phyloP scores from a whole-genome alignment of 2,329 filamentous ascomycete species.

The Penicillium janthinellum region DNA sequence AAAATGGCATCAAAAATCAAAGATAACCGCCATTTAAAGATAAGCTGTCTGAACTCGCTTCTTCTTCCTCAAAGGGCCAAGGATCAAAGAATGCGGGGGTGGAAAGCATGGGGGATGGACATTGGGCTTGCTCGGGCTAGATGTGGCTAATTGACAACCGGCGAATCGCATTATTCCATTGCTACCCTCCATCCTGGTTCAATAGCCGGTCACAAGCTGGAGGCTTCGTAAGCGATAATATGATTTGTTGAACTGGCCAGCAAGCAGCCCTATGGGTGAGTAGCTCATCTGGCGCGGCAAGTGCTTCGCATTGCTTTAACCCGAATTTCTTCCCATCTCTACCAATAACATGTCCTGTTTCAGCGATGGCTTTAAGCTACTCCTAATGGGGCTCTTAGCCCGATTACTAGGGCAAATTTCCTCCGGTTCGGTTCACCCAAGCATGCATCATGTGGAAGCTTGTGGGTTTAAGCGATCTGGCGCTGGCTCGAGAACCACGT shows the following conservation, averaged over 20 bases:
- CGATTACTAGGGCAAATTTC: not conserved
- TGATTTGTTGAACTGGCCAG: not conserved
- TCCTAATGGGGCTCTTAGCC: not conserved
- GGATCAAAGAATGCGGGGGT: not conserved
- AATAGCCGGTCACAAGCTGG: not conserved
- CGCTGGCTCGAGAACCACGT: no score
- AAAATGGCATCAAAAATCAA: not conserved
- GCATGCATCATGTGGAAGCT: not conserved
- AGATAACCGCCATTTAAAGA: no score
- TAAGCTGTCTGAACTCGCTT: not conserved
- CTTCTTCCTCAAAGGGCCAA: not conserved
- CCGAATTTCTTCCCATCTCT: slow-evolving; percentile 5
- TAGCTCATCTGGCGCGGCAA: slow-evolving; percentile 6
- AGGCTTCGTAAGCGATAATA: not conserved
- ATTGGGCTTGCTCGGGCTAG: not conserved
- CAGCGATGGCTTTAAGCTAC: not conserved
- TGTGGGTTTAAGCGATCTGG: not conserved
- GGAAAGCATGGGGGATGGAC: not conserved
- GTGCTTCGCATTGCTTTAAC: slow-evolving; percentile 13
- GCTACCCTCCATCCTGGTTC: not conserved
- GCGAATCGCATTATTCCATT: not conserved
- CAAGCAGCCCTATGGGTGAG: not conserved
- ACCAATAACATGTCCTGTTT: not conserved
- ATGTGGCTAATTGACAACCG: not conserved
- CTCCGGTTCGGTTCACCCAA: not conserved